These are phyloP conservation scores for Ogataea trehalophila DNA, from an alignment of 805 yeast species.

Conservation along the genomic window DNA sequence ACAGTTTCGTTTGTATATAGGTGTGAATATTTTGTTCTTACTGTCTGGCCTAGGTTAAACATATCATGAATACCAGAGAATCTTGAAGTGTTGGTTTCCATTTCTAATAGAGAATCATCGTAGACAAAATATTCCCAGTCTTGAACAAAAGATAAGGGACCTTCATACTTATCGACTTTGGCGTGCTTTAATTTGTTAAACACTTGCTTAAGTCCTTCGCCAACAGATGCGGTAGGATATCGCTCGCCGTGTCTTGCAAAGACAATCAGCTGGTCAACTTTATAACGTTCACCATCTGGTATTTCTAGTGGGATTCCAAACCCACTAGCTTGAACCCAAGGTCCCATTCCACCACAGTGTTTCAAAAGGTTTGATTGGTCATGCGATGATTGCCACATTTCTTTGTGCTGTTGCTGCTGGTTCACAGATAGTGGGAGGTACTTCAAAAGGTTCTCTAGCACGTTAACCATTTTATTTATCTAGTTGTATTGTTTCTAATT, in stretches of 20 bases:
- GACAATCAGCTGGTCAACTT: conserved; percentile 62
- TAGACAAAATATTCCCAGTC: conserved; percentile 47
- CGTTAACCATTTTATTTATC: conserved; percentile 1
- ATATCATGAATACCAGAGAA: conserved; percentile 52
- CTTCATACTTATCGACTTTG: conserved; percentile 34
- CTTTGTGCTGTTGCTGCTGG: conserved; percentile 2
- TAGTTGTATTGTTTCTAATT: too few relatives aligned
- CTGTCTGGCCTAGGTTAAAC: conserved; percentile 42
- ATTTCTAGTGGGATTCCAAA: conserved; percentile 42
- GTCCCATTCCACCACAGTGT: conserved; percentile 48
- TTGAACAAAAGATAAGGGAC: conserved; percentile 50
- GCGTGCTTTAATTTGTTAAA: conserved; percentile 33
- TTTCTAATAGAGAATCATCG: conserved; percentile 29
- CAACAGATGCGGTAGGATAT: conserved; percentile 49
- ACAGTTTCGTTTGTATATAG: conserved; percentile 34
- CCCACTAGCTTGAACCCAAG: conserved; percentile 48
- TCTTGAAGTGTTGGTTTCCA: conserved; percentile 46
- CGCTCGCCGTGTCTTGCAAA: conserved; percentile 79
- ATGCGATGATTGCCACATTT: conserved; percentile 24
- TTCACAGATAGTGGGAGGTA: not conserved
- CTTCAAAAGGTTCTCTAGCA: not conserved
- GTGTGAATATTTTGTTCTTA: conserved; percentile 44
- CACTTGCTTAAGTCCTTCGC: conserved; percentile 18
- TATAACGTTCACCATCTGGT: conserved; percentile 44
- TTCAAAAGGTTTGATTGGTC: conserved; percentile 46